Evolutionary conservation across 2,329 filamentous ascomycete genomes (phyloP), one percentile per base, ranked within the genome.

Genomic region (Fusarium tjaetaba): DNA sequence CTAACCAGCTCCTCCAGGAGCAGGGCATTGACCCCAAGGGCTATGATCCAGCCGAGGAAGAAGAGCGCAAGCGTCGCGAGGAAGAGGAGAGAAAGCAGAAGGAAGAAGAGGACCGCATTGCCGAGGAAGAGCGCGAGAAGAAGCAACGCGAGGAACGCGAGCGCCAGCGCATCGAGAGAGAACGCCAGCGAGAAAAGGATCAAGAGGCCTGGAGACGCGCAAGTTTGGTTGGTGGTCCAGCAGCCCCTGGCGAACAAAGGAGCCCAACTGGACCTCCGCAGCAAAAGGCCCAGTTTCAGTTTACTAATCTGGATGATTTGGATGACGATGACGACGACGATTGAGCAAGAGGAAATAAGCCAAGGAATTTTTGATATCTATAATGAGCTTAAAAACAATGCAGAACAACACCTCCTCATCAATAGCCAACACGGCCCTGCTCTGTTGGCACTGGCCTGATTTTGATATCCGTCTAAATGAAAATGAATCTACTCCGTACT

Each of bases 1-100:
- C 86, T 14, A 88, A 90, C 49, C 91, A 94, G 77, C 82, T 86
- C 30, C 86, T 94, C 70, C 74, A 88, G 10, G 90, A 92, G 76
- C 83, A 86, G 61, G 91, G 91, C 13, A 86, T 89, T 72, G 89
- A 93, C 78, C 90, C 90, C 14, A 86, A 84, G 61, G 86, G 85
- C 41, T 89, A 88, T 77, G 89, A 92, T 73, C 90, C 90, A 4
- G 86, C 82, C 14, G 86, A 83, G 32, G 88, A 89, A 70, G 86
- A 88, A 74, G 86, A 86, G 70, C 84, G 84, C 73, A 85, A 86
- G 78, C 82, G 82, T 46, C 84, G 84, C 59, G 87, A 87, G 65
- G 87, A 88, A 52, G 87, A 88, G 67, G 85, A 86, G 74, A 81
- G 82, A 51, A 83, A 82, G 70, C 81, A 82, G 71, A 81, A 81